Evolutionary conservation across 208 protist genomes (phyloP).

Genomic region (Acanthamoeba castellanii): DNA sequence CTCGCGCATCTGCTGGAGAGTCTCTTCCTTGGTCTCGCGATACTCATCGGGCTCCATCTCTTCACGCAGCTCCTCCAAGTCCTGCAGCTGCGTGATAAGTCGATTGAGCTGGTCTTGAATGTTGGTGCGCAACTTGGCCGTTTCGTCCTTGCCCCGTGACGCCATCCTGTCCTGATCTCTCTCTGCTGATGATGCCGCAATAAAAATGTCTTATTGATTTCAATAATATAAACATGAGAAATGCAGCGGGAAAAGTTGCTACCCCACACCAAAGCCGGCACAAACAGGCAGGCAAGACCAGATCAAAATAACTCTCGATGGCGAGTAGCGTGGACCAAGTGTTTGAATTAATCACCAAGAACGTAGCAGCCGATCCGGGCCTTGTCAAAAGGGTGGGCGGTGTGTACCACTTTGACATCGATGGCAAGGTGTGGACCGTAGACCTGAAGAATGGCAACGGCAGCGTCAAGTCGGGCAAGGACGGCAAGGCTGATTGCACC

Average conservation of each 20-base stretch:
- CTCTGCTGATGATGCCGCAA: too few relatives aligned
- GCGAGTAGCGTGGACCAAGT: background rate
- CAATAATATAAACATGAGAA: too few relatives aligned
- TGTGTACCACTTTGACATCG: slow-evolving; percentile 79
- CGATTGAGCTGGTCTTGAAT: slow-evolving; percentile 88
- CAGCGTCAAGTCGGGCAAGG: slow-evolving; percentile 68
- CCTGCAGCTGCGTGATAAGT: slow-evolving; percentile 88
- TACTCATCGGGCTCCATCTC: slow-evolving; percentile 88
- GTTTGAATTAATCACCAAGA: slow-evolving; percentile 15
- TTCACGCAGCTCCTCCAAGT: slow-evolving; percentile 88
- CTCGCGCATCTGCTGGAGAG: slow-evolving; percentile 88
- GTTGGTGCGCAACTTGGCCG: slow-evolving; percentile 84
- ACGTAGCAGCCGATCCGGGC: slow-evolving; percentile 48
- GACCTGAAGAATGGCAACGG: slow-evolving; percentile 82
- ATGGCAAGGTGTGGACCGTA: slow-evolving; percentile 78
- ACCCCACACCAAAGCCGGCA: too few relatives aligned
- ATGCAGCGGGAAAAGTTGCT: too few relatives aligned
- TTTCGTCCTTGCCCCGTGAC: slow-evolving; percentile 82
- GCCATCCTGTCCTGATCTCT: background rate
- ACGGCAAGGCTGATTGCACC: slow-evolving; percentile 80
- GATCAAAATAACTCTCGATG: background rate
- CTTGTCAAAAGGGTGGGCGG: slow-evolving; percentile 79
- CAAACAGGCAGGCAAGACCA: too few relatives aligned
- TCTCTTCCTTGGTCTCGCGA: slow-evolving; percentile 85
- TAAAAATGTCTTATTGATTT: too few relatives aligned